Evolutionary conservation across 2,329 filamentous ascomycete genomes (phyloP).

Genomic region (Cercospora beticola): DNA sequence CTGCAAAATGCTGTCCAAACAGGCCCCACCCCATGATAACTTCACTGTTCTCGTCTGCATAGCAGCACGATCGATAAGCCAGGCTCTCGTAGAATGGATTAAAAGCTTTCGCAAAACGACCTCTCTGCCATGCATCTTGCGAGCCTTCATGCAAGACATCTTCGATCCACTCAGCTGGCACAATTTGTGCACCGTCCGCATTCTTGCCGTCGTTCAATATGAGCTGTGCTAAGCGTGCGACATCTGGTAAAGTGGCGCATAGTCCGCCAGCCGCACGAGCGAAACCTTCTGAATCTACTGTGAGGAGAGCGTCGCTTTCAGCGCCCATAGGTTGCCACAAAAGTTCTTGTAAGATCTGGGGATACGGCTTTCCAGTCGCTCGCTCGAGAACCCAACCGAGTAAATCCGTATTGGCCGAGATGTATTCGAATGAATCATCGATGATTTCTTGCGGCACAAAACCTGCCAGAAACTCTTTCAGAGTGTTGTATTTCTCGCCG

Average conservation of each 20-base stretch:
- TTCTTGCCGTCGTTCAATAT: conserved; percentile 17
- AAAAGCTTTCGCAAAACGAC: conserved; percentile 7
- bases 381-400: conserved; percentile 30
- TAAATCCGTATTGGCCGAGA: conserved; percentile 29
- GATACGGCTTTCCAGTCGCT: conserved; percentile 23
- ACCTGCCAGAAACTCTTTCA: conserved; percentile 25
- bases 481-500: conserved; percentile 14
- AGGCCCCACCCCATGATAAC: conserved; percentile 24
- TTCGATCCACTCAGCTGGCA: conserved; percentile 26
- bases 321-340: conserved; percentile 31
- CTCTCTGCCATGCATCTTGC: conserved; percentile 10
- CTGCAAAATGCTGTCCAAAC: conserved; percentile 26
- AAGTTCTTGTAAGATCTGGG: conserved; percentile 23
- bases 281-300: conserved; percentile 24
- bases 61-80: conserved; percentile 25
- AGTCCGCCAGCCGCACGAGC: conserved; percentile 27
- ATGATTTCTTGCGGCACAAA: conserved; percentile 17
- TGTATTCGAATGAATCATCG: conserved; percentile 27
- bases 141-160: conserved; percentile 23
- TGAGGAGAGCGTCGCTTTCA: conserved; percentile 26
- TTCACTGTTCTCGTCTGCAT: conserved; percentile 15
- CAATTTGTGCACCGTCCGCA: conserved; percentile 11
- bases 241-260: conserved; percentile 27
- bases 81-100: conserved; percentile 1
- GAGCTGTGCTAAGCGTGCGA: conserved; percentile 26